Base-by-base conservation (phyloP, 495 filamentous ascomycete genomes). In the Penicillium steckii region DNA sequence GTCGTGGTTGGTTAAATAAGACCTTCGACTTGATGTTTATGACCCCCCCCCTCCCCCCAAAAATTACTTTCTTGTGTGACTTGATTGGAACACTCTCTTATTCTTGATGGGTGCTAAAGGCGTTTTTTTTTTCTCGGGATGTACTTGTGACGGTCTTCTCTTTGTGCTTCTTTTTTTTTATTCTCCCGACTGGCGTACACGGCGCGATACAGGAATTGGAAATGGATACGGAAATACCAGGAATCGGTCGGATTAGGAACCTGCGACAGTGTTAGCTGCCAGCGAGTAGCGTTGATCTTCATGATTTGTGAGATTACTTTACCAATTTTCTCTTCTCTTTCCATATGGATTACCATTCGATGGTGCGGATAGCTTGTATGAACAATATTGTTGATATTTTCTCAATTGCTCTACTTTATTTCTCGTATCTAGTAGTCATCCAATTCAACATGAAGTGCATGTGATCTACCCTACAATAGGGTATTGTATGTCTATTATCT, bases 181-280 rank as follows among this genome's bases (percentile, higher is more conserved):
- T n/a, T 35, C 32, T 58, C 56, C 56, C 48, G 47, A 50, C 59
- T 47, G 70, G 68, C 65, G 70, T 71, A 66, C 44, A 54, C 45
- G 68, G 70, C 61, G 68, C 59, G 68, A 38, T 21, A 38, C 50
- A 35, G 54, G 52, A 48, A 50, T 50, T 47, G 61, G 59, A 44
- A 41, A 57, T 56, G 59, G 68, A 60, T 64, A 62, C 48, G 63
- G 62, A 66, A 65, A 71, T 67, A 69, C 63, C 65, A 61, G 56
- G 59, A 55, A 46, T 60, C 45, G 61, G 61, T 51, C 44, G 61
- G 57, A 15, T 48, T 55, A 44, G 44, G 52, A 47, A 52, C 42
- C 38, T 55, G 32, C 38, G 43, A 23, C 41, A 44, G 45, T 38
- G 37, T n/a, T 44, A 46, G 29, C 33, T 55, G 45, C 24, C 23